A percentile compares a stretch with the other conserved stretches of the same genome.
These are phyloP conservation scores for Polytrichum commune DNA, from an alignment of 225 moss, liverwort and hornwort genomes.

Conservation along the genomic window DNA sequence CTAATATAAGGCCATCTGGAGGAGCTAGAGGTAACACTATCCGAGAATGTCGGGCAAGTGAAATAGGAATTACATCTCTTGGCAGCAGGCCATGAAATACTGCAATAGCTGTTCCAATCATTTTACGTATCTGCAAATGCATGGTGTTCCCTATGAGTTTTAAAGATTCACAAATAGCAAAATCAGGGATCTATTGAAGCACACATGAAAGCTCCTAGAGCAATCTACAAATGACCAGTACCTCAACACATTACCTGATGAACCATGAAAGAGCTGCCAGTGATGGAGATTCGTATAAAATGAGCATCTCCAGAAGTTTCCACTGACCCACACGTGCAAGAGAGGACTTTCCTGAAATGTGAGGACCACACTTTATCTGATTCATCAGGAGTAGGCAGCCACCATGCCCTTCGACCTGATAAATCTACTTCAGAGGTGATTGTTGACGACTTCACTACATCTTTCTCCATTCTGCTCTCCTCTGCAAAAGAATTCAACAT, in stretches of 20 bases:
- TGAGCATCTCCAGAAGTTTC: constrained; percentile 47
- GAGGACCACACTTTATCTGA: constrained; percentile 81
- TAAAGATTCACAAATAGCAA: background rate
- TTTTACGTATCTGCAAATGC: constrained; percentile 83
- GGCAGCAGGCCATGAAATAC: constrained; percentile 64
- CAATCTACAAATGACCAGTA: too few species aligned
- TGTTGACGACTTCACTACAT: constrained; percentile 7
- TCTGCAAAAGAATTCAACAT: constrained; percentile 36
- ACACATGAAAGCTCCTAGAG: background rate
- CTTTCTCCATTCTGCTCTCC: constrained; percentile 19
- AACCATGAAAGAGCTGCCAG: constrained; percentile 93
- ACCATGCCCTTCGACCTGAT: constrained; percentile 62
- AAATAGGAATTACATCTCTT: constrained; percentile 63
- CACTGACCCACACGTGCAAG: constrained; percentile 64
- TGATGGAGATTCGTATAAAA: constrained; percentile 77
- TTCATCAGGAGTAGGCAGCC: constrained; percentile 70
- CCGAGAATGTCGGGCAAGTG: constrained; percentile 81
- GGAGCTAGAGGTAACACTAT: constrained; percentile 82
- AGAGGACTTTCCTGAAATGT: constrained; percentile 76
- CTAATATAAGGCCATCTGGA: constrained; percentile 79
- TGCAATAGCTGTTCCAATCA: constrained; percentile 89
- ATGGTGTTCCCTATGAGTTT: background rate
- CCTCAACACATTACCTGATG: constrained; percentile 58
- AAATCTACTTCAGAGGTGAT: constrained; percentile 15
- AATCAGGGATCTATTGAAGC: background rate